Conservation (phyloP, 495 filamentous ascomycete species). For the Parathielavia hyrcaniae region DNA sequence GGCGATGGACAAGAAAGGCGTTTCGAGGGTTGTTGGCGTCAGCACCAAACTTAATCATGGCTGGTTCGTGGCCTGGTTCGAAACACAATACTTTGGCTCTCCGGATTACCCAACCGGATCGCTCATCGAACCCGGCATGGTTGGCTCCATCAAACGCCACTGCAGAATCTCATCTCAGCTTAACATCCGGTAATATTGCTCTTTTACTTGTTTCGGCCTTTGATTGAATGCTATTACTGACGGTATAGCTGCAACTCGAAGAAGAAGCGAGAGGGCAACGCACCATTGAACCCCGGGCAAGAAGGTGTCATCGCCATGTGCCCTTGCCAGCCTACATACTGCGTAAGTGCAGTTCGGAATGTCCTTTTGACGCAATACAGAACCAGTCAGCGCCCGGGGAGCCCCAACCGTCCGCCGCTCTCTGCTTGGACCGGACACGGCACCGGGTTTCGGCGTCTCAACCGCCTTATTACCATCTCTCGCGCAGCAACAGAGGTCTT, state of each 20-base stretch:
- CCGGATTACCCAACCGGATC: no score
- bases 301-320: no score
- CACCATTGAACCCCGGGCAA: no score
- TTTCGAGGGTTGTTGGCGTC: no score
- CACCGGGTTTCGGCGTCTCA: constrained; percentile 19
- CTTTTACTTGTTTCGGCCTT: background rate
- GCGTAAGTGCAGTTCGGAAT: no score
- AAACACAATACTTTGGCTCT: no score
- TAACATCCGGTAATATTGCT: background rate
- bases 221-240: no score
- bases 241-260: no score
- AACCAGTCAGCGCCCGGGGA: constrained; percentile 2
- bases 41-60: no score
- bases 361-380: background rate
- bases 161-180: no score
- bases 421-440: constrained; percentile 22
- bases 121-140: background rate
- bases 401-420: background rate
- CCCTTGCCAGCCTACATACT: no score
- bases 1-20: background rate
- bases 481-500: constrained; percentile 28
- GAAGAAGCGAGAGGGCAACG: no score
- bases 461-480: constrained; percentile 31
- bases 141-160: background rate
- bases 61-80: background rate